Percentiles rank a stretch among this genome's conserved stretches.
phyloP scores from a whole-genome alignment of 768 basidiomycete species.

The Tulasnella sp. region DNA sequence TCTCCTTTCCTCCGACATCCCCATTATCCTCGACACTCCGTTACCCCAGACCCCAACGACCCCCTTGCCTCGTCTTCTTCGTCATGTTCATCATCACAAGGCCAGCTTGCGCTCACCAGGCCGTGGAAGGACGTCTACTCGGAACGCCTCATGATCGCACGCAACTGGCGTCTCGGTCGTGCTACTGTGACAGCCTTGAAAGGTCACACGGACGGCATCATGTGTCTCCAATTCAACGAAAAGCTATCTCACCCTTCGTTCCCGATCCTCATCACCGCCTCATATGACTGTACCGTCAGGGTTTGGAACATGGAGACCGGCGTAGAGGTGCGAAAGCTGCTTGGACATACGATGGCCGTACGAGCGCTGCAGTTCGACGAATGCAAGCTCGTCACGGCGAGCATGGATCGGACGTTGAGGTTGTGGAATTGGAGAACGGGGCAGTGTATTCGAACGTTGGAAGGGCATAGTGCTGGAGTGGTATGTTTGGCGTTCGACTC shows the following conservation, averaged over 20 bases:
- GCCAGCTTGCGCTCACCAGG: slow-evolving; percentile 41
- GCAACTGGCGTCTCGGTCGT: slow-evolving; percentile 93
- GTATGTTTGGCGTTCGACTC: slow-evolving; percentile 86
- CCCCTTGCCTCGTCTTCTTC: slow-evolving; percentile 17
- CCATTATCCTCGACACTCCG: background rate
- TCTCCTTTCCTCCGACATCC: background rate
- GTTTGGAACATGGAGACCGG: slow-evolving; percentile 98
- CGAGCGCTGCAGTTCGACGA: slow-evolving; percentile 92
- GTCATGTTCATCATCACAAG: slow-evolving; percentile 25
- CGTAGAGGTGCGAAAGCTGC: slow-evolving; percentile 65
- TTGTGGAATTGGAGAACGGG: slow-evolving; percentile 96
- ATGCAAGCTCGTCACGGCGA: slow-evolving; percentile 87
- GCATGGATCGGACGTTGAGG: slow-evolving; percentile 90
- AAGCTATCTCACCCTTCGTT: slow-evolving; percentile 71
- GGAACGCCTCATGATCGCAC: slow-evolving; percentile 90
- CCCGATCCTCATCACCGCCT: slow-evolving; percentile 94
- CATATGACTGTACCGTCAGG: slow-evolving; percentile 87
- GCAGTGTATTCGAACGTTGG: slow-evolving; percentile 73
- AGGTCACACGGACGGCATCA: slow-evolving; percentile 92
- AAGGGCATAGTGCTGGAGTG: slow-evolving; percentile 86
- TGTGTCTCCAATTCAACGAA: slow-evolving; percentile 94
- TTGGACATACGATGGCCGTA: slow-evolving; percentile 87
- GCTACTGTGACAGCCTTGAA: slow-evolving; percentile 75
- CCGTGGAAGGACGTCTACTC: slow-evolving; percentile 99
- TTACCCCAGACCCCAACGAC: slow-evolving; percentile 6